Evolutionary conservation across 2,329 filamentous ascomycete genomes (phyloP).

Genomic region (Dactylellina sp.): DNA sequence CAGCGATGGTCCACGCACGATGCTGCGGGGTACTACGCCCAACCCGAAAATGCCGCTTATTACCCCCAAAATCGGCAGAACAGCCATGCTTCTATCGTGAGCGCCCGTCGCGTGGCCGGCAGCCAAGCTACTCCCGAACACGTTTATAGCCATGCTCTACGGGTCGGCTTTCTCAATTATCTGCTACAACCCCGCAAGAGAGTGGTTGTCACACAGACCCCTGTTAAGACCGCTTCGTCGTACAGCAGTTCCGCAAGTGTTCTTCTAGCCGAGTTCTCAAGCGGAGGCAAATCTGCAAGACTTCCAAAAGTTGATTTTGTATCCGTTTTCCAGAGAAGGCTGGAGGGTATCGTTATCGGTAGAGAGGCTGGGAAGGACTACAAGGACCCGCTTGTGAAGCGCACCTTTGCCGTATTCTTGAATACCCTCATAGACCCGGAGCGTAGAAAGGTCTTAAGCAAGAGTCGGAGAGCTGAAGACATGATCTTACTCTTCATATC

Average conservation of each 20-base stretch:
- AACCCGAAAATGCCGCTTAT: conserved; percentile 48
- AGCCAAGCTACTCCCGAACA: conserved; percentile 71
- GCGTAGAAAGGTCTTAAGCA: conserved; percentile 91
- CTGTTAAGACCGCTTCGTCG: conserved; percentile 69
- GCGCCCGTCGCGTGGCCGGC: conserved; percentile 64
- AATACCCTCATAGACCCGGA: conserved; percentile 89
- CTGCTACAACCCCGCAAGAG: conserved; percentile 90
- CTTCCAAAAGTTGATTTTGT: conserved; percentile 77
- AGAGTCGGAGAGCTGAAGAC: conserved; percentile 91
- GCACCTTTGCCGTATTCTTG: conserved; percentile 93
- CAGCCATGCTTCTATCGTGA: conserved; percentile 63
- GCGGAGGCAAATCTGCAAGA: conserved; percentile 77
- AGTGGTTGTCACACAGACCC: conserved; percentile 77
- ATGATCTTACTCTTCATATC: conserved; percentile 96
- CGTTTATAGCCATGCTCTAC: conserved; percentile 89
- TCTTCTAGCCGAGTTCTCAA: conserved; percentile 57
- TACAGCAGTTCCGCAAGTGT: conserved; percentile 78
- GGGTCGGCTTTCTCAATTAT: conserved; percentile 90
- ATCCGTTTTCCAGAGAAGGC: conserved; percentile 77
- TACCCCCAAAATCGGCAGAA: conserved; percentile 47
- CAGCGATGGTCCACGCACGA: conserved; percentile 53
- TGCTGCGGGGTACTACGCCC: conserved; percentile 54
- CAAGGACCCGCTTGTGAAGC: conserved; percentile 88
- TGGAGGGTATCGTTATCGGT: conserved; percentile 83
- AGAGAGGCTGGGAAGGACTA: conserved; percentile 87